A percentile compares a stretch with the other conserved stretches of the same genome.
These are phyloP conservation scores for Podila epicladia DNA, from an alignment of 192 early-diverging fungal genomes.

Conservation along the genomic window DNA sequence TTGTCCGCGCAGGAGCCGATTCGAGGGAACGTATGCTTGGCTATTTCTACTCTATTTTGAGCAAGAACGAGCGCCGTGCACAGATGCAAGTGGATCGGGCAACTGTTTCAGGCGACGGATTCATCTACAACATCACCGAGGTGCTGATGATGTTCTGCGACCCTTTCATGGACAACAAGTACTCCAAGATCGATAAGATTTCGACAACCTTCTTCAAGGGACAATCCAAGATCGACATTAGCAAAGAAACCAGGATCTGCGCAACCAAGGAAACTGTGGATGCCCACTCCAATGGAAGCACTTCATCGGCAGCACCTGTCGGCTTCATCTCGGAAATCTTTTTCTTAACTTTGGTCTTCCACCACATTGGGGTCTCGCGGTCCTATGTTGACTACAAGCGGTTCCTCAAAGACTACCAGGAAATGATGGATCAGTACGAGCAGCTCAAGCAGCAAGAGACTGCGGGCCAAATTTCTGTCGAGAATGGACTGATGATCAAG, in stretches of 20 bases:
- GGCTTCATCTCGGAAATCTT: conserved; percentile 95
- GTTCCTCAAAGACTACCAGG: conserved; percentile 72
- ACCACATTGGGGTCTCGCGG: conserved; percentile 85
- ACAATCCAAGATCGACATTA: conserved; percentile 67
- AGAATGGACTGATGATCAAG: conserved; percentile 61
- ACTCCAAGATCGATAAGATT: conserved; percentile 66
- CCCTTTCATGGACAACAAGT: conserved; percentile 84
- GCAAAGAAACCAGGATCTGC: conserved; percentile 83
- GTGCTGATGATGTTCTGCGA: conserved; percentile 78
- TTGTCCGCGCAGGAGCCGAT: conserved; percentile 73
- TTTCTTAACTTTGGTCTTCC: conserved; percentile 76
- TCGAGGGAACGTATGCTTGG: conserved; percentile 67
- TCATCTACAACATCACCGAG: conserved; percentile 80
- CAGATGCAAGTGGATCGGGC: conserved; percentile 83
- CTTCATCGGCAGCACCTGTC: conserved; percentile 28
- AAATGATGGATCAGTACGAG: conserved; percentile 74
- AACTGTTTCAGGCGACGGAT: conserved; percentile 85
- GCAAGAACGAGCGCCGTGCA: conserved; percentile 75
- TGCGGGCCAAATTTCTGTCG: conserved; percentile 18
- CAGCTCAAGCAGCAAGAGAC: conserved; percentile 68
- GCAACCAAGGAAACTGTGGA: conserved; percentile 76
- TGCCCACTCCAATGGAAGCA: conserved; percentile 54
- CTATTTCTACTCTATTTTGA: conserved; percentile 72
- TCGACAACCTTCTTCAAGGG: conserved; percentile 37
- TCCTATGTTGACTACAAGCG: conserved; percentile 74